These are phyloP conservation scores for Leucosporidium yakuticum DNA, from an alignment of 768 basidiomycete genomes.

Conservation along the genomic window DNA sequence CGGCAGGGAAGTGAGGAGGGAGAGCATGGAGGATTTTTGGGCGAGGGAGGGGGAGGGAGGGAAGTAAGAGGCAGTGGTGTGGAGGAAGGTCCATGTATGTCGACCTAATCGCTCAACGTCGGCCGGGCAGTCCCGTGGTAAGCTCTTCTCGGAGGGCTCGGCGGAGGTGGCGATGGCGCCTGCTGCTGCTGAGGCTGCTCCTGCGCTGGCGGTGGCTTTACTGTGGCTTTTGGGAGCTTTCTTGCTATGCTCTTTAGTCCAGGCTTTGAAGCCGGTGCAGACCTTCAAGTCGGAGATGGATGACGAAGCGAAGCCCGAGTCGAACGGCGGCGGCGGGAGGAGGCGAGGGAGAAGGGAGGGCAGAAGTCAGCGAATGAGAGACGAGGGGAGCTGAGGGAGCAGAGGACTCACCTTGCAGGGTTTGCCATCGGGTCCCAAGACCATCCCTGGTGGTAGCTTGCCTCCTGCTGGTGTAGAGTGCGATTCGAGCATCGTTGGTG, in stretches of 20 bases:
- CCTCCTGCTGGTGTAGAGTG: too few species aligned
- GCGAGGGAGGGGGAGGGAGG: slow-evolving; percentile 68
- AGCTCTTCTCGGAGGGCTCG: slow-evolving; percentile 14
- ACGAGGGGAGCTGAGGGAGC: slow-evolving; percentile 7
- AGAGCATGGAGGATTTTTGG: slow-evolving; percentile 78
- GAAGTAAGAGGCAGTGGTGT: slow-evolving; percentile 92
- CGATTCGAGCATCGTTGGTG: too few species aligned
- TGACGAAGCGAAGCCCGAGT: slow-evolving; percentile 3
- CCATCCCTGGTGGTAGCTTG: slow-evolving; percentile 45
- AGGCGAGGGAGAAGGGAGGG: too few species aligned
- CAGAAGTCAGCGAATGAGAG: background rate
- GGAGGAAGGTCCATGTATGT: slow-evolving; percentile 95
- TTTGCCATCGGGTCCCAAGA: slow-evolving; percentile 87
- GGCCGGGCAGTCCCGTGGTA: slow-evolving; percentile 63
- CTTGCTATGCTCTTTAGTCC: slow-evolving; percentile 49
- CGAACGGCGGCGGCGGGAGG: background rate
- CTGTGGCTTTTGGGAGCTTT: slow-evolving; percentile 40
- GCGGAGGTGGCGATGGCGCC: slow-evolving; percentile 38
- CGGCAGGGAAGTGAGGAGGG: slow-evolving; percentile 65
- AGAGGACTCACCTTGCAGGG: slow-evolving; percentile 75
- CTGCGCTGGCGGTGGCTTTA: slow-evolving; percentile 36
- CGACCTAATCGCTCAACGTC: slow-evolving; percentile 83
- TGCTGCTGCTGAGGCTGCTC: slow-evolving; percentile 16
- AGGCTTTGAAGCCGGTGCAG: slow-evolving; percentile 63
- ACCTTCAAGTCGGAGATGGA: slow-evolving; percentile 23